phyloP scores from a whole-genome alignment of 2,329 filamentous ascomycete genomes.

The Dactylellina sp. region DNA sequence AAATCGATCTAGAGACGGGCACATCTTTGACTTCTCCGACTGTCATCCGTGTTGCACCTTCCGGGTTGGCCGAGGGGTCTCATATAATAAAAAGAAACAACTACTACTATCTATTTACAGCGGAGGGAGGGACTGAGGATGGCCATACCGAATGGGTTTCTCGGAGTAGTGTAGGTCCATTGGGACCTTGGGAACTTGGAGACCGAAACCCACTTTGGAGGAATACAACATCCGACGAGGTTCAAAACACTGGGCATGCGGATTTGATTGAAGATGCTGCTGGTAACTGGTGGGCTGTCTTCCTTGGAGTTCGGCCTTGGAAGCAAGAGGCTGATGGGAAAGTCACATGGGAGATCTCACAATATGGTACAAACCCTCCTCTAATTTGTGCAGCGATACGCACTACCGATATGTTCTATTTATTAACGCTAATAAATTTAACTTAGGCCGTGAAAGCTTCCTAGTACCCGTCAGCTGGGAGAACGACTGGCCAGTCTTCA shows the following conservation, averaged over 20 bases:
- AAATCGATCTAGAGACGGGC: conserved; percentile 66
- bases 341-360: conserved; percentile 47
- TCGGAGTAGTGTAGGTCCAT: conserved; percentile 64
- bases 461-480: conserved; percentile 68
- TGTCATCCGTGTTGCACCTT: conserved; percentile 61
- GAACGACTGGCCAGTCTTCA: conserved; percentile 69
- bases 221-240: conserved; percentile 58
- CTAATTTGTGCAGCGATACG: background rate
- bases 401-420: too few species aligned
- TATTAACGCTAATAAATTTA: background rate
- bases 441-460: conserved; percentile 67
- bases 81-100: conserved; percentile 72
- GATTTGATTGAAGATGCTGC: conserved; percentile 66
- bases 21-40: conserved; percentile 64
- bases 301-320: conserved; percentile 61
- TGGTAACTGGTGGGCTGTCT: conserved; percentile 68
- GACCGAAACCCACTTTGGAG: conserved; percentile 68
- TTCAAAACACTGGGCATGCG: conserved; percentile 69
- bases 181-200: conserved; percentile 66
- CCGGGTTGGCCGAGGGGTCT: conserved; percentile 69
- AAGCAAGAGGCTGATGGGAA: conserved; percentile 39
- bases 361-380: conserved; percentile 28
- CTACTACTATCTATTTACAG: conserved; percentile 72
- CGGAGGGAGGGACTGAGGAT: conserved; percentile 73
- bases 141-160: conserved; percentile 73